These are phyloP conservation scores for Xylaria intraflava DNA, from an alignment of 495 filamentous ascomycete species.

Conservation along the genomic window DNA sequence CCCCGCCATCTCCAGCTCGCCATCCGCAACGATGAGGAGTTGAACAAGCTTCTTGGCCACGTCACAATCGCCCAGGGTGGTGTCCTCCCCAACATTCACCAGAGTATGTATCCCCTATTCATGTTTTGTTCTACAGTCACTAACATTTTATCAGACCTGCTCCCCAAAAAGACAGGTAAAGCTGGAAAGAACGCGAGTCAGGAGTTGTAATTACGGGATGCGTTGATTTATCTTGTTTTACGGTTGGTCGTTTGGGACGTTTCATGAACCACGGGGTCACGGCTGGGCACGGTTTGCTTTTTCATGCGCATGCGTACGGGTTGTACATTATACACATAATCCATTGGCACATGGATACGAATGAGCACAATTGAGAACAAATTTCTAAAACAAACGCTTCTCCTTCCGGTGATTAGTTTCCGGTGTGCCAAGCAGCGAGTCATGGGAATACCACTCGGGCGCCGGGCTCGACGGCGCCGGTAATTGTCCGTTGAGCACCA, in stretches of 20 bases:
- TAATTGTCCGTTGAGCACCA: too few species aligned
- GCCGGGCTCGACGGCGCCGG: too few species aligned
- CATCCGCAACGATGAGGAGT: slow-evolving; percentile 98
- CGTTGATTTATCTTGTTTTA: slow-evolving; percentile 51
- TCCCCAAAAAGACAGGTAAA: slow-evolving; percentile 97
- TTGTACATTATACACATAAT: slow-evolving; percentile 82
- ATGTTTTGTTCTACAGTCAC: slow-evolving; percentile 12
- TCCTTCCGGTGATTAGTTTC: not conserved
- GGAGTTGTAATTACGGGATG: slow-evolving; percentile 62
- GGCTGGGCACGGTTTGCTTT: slow-evolving; percentile 73
- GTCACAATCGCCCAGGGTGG: slow-evolving; percentile 99
- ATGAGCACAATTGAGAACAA: slow-evolving; percentile 43
- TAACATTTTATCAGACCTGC: slow-evolving; percentile 65
- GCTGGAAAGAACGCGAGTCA: slow-evolving; percentile 82
- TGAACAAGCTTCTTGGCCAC: slow-evolving; percentile 99
- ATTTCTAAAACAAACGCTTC: slow-evolving; percentile 1
- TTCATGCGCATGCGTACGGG: slow-evolving; percentile 64
- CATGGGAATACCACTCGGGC: too few species aligned
- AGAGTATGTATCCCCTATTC: slow-evolving; percentile 62
- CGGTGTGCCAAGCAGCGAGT: too few species aligned
- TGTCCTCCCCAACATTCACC: slow-evolving; percentile 98
- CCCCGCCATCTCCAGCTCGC: slow-evolving; percentile 98
- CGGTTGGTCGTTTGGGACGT: slow-evolving; percentile 67
- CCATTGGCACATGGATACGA: slow-evolving; percentile 62
- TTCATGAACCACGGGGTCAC: slow-evolving; percentile 75